phyloP scores from a whole-genome alignment of 2,329 filamentous ascomycete species.

The Endothia cerciana region DNA sequence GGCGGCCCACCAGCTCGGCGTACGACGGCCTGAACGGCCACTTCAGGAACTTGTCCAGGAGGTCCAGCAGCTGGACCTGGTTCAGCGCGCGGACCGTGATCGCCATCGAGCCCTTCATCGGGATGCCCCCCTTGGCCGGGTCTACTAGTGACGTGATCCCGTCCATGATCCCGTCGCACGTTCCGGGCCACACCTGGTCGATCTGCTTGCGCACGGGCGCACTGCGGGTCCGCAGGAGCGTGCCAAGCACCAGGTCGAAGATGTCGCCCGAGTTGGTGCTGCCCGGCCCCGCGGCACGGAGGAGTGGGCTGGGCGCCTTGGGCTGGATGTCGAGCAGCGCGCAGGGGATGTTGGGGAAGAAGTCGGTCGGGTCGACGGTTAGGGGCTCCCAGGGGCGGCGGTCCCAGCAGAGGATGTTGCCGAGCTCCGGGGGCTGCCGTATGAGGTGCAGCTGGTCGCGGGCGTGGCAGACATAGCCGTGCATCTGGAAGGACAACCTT shows the following conservation, averaged over 20 bases:
- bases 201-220: slow-evolving; percentile 45
- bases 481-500: slow-evolving; percentile 42
- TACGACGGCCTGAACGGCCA: slow-evolving; percentile 67
- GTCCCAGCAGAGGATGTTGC: slow-evolving; percentile 68
- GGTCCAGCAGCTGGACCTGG: slow-evolving; percentile 57
- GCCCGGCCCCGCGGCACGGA: slow-evolving; percentile 49
- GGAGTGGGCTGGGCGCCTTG: slow-evolving; percentile 51
- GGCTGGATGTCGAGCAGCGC: slow-evolving; percentile 71
- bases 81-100: slow-evolving; percentile 55
- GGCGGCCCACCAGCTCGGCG: slow-evolving; percentile 50
- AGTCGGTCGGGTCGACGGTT: slow-evolving; percentile 59
- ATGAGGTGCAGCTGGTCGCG: slow-evolving; percentile 60
- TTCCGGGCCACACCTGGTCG: slow-evolving; percentile 62
- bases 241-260: slow-evolving; percentile 55
- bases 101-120: slow-evolving; percentile 43
- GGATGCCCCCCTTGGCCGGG: slow-evolving; percentile 49
- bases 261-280: slow-evolving; percentile 50
- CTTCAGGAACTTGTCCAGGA: slow-evolving; percentile 62
- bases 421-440: slow-evolving; percentile 50
- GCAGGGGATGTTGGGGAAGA: slow-evolving; percentile 64
- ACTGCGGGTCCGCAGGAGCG: slow-evolving; percentile 39
- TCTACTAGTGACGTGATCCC: slow-evolving; percentile 56
- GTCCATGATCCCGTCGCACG: slow-evolving; percentile 55
- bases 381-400: slow-evolving; percentile 73
- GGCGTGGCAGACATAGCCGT: slow-evolving; percentile 31